These are phyloP conservation scores for Tuber magnatum DNA, from an alignment of 495 filamentous ascomycete genomes.

Conservation along the genomic window DNA sequence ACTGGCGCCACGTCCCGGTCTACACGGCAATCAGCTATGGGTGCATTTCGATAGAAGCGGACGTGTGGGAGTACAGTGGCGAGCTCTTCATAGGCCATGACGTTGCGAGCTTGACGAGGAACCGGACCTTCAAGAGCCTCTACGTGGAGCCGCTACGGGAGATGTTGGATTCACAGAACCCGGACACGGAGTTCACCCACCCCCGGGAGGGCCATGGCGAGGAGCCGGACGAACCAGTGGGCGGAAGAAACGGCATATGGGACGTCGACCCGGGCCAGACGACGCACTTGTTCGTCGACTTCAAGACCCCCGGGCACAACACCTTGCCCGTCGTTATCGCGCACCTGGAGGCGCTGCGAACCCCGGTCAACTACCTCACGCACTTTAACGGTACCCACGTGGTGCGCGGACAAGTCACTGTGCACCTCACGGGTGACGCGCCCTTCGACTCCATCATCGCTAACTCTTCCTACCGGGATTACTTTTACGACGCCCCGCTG, in stretches of 20 bases:
- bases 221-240: not conserved
- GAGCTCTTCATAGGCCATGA: conserved; percentile 61
- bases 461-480: conserved; percentile 50
- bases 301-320: conserved; percentile 53
- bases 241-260: conserved; percentile 52
- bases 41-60: conserved; percentile 71
- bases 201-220: not conserved
- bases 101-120: conserved; percentile 45
- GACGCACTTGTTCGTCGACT: conserved; percentile 64
- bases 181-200: conserved; percentile 31
- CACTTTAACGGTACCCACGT: conserved; percentile 49
- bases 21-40: conserved; percentile 60
- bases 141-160: conserved; percentile 59
- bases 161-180: conserved; percentile 53
- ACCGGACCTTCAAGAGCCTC: conserved; percentile 55
- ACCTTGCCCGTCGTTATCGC: conserved; percentile 54
- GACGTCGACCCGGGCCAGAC: conserved; percentile 55
- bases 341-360: conserved; percentile 60
- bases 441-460: conserved; percentile 55
- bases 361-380: conserved; percentile 56
- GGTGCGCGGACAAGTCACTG: conserved; percentile 56
- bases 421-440: conserved; percentile 73
- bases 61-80: conserved; percentile 70
- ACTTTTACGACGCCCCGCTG: conserved; percentile 48
- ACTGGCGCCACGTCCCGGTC: conserved; percentile 72